Evolutionary conservation across 345 rosid genomes (phyloP).

Genomic region (Draba incana): DNA sequence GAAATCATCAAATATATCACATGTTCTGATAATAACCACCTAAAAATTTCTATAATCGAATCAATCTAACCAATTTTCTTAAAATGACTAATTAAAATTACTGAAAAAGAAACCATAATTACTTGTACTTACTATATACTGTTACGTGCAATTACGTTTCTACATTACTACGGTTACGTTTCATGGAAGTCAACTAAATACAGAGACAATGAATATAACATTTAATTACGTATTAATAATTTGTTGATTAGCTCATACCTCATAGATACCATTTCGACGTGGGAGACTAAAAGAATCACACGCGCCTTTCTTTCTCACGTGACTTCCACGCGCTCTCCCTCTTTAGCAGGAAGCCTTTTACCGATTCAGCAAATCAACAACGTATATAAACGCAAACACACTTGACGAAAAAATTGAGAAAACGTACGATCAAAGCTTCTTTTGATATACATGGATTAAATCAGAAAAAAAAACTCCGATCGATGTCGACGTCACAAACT

Average conservation of each 20-base stretch:
- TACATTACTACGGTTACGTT: slow-evolving; percentile 22
- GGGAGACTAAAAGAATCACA: slow-evolving; percentile 37
- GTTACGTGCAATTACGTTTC: slow-evolving; percentile 17
- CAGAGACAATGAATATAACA: neutral
- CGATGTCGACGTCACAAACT: slow-evolving; percentile 69
- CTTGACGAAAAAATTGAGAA: slow-evolving; percentile 4
- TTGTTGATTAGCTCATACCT: neutral
- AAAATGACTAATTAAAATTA: neutral
- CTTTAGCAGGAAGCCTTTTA: slow-evolving; percentile 40
- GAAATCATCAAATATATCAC: neutral
- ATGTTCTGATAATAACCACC: neutral
- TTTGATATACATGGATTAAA: no score
- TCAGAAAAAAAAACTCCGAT: no score
- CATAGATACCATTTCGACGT: slow-evolving; percentile 29
- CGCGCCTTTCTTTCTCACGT: slow-evolving; percentile 20
- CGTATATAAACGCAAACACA: slow-evolving; percentile 28
- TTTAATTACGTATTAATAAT: slow-evolving; percentile 5
- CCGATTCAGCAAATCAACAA: slow-evolving; percentile 42
- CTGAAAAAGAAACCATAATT: neutral
- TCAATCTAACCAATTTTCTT: neutral
- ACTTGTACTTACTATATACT: slow-evolving; percentile 2
- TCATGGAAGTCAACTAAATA: slow-evolving; percentile 28
- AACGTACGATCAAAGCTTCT: slow-evolving; percentile 39
- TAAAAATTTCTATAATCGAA: neutral
- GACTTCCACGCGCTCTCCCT: slow-evolving; percentile 32